Conservation (phyloP, 1,139 yeast species). For the Saccharomyces pastorianus region DNA sequence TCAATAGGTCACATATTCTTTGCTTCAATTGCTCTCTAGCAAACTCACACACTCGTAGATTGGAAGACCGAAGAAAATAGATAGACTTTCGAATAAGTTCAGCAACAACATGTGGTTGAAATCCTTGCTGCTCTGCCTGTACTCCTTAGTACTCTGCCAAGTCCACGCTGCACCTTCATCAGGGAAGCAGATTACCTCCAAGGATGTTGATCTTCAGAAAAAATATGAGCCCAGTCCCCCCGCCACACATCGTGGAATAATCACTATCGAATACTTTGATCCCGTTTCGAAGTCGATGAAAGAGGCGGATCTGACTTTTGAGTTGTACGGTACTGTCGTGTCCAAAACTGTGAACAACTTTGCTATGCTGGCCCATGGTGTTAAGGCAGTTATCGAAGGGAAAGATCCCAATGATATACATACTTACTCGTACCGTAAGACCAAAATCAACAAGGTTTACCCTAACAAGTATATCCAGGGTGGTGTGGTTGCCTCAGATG, state of each 20-base stretch:
- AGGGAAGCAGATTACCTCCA: conserved; percentile 3
- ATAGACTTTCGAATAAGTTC: not conserved
- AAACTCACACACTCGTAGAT: not conserved
- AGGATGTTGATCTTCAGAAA: conserved; percentile 12
- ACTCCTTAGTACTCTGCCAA: not conserved
- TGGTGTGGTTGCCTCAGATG: conserved; percentile 78
- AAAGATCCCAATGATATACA: conserved; percentile 43
- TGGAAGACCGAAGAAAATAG: not conserved
- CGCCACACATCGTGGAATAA: conserved; percentile 18
- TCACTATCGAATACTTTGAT: conserved; percentile 23
- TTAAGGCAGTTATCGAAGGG: conserved; percentile 37
- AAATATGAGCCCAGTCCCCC: conserved; percentile 29
- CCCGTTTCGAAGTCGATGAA: conserved; percentile 10
- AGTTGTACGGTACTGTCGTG: conserved; percentile 62
- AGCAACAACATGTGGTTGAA: not conserved
- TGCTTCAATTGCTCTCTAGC: not conserved
- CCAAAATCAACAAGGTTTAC: conserved; percentile 60
- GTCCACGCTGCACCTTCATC: not conserved
- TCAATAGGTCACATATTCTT: not conserved
- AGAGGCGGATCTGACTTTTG: conserved; percentile 44
- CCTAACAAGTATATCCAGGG: conserved; percentile 66
- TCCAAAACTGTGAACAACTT: conserved; percentile 67
- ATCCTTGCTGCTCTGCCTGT: not conserved
- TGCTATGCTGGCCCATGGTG: conserved; percentile 48
- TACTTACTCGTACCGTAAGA: conserved; percentile 49